Evolutionary conservation across 177 flowering plant genomes (phyloP).

Genomic region (Vitis hybrid): DNA sequence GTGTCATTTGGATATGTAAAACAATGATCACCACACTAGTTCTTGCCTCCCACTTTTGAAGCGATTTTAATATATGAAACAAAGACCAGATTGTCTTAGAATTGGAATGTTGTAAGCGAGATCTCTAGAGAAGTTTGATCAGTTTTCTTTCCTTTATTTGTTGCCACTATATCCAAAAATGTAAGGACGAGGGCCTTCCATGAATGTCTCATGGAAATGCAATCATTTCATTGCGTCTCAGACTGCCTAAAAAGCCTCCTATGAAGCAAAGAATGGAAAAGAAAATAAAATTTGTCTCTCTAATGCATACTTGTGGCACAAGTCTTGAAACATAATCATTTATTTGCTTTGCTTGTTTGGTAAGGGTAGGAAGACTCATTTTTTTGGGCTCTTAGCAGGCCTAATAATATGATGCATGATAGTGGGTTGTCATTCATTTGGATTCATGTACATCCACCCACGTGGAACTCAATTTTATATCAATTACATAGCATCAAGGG

Average conservation of each 20-base stretch:
- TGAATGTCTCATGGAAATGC: background rate
- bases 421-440: too few species aligned
- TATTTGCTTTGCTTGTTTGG: background rate
- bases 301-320: background rate
- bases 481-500: too few species aligned
- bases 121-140: background rate
- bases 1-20: background rate
- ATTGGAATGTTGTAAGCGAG: conserved; percentile 7
- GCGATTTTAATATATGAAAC: conserved; percentile 1
- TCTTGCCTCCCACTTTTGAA: conserved; percentile 14
- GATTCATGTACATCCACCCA: too few species aligned
- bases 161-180: background rate
- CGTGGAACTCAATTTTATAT: too few species aligned
- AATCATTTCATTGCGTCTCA: background rate
- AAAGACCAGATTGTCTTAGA: conserved; percentile 9
- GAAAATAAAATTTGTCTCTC: background rate
- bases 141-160: background rate
- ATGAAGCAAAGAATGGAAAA: background rate
- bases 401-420: too few species aligned
- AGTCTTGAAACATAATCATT: background rate
- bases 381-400: too few species aligned
- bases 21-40: conserved; percentile 12
- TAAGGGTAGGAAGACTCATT: background rate
- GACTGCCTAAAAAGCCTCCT: background rate
- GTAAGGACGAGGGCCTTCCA: background rate